Percentiles rank a stretch among this genome's conserved stretches.
Evolutionary conservation across 2,329 filamentous ascomycete species (phyloP).

Genomic region (Keithomyces neogunnii): DNA sequence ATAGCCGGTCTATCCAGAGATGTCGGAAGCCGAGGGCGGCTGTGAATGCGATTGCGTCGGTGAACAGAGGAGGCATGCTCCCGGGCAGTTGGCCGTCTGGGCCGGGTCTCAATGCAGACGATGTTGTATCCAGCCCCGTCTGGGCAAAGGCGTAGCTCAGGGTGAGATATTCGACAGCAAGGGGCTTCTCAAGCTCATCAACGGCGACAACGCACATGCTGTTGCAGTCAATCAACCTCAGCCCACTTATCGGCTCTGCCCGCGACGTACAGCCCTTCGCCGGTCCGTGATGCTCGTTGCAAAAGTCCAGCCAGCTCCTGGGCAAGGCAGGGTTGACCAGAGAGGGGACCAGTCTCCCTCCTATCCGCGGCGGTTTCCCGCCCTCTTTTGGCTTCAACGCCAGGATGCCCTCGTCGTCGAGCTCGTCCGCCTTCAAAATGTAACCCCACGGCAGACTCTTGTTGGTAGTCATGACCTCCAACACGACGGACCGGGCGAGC

Average conservation of each 20-base stretch:
- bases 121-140: constrained; percentile 11
- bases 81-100: constrained; percentile 14
- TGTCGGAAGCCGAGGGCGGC: constrained; percentile 25
- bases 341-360: constrained; percentile 23
- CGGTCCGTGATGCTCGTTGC: constrained; percentile 19
- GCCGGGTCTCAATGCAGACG: background rate
- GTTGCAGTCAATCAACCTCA: constrained; percentile 25
- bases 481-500: constrained; percentile 24
- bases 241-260: constrained; percentile 14
- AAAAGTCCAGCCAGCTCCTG: constrained; percentile 26
- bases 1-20: constrained; percentile 29
- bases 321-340: constrained; percentile 21
- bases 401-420: constrained; percentile 16
- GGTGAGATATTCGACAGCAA: constrained; percentile 20
- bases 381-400: constrained; percentile 3
- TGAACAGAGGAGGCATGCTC: constrained; percentile 19
- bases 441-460: constrained; percentile 28
- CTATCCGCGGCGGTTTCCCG: constrained; percentile 12
- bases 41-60: constrained; percentile 25
- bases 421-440: constrained; percentile 21
- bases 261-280: constrained; percentile 13
- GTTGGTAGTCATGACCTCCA: constrained; percentile 28
- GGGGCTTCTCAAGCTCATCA: constrained; percentile 15
- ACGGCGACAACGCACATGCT: constrained; percentile 20
- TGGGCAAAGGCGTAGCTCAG: constrained; percentile 27